A percentile compares a stretch with the other conserved stretches of the same genome.
Conservation (phyloP, 2,329 filamentous ascomycete genomes). For the Penicillium psychrosexuale region DNA sequence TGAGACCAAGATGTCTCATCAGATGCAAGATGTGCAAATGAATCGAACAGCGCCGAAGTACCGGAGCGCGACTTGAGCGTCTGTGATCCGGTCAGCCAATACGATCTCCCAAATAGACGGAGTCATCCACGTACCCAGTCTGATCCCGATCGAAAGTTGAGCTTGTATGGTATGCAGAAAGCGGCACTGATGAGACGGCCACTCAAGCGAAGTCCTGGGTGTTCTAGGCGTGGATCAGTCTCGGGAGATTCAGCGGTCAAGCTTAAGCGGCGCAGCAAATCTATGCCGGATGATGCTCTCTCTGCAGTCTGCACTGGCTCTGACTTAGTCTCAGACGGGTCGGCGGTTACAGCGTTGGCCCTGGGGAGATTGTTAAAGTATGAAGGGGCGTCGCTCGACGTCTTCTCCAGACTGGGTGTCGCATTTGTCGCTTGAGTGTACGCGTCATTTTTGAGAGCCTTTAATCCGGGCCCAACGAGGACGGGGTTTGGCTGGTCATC, state of each 20-base stretch:
- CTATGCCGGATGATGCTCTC: conserved; percentile 48
- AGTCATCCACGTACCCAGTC: conserved; percentile 51
- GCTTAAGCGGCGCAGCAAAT: conserved; percentile 54
- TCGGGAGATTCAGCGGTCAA: conserved; percentile 43
- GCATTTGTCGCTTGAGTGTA: conserved; percentile 29
- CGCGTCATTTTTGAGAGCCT: conserved; percentile 26
- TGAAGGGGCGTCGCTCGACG: conserved; percentile 25
- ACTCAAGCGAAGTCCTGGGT: conserved; percentile 57
- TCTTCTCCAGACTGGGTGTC: conserved; percentile 24
- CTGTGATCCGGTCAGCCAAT: conserved; percentile 43
- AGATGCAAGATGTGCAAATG: conserved; percentile 84
- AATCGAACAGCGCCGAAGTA: conserved; percentile 88
- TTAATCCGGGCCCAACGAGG: conserved; percentile 29
- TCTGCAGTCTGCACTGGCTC: conserved; percentile 44
- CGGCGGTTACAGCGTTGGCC: conserved; percentile 17
- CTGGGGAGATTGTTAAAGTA: conserved; percentile 31
- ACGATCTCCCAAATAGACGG: neutral
- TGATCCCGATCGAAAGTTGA: conserved; percentile 51
- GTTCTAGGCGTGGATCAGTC: conserved; percentile 53
- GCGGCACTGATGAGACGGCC: conserved; percentile 63
- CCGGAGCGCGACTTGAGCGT: conserved; percentile 74
- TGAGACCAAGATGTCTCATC: conserved; percentile 82
- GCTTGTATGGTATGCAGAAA: conserved; percentile 61
- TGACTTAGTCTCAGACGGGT: conserved; percentile 16
- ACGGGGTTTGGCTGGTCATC: conserved; percentile 32